A percentile compares a stretch with the other conserved stretches of the same genome.
Conservation (phyloP, 1,284 basidiomycete genomes). For the Cryptococcus sp. region DNA sequence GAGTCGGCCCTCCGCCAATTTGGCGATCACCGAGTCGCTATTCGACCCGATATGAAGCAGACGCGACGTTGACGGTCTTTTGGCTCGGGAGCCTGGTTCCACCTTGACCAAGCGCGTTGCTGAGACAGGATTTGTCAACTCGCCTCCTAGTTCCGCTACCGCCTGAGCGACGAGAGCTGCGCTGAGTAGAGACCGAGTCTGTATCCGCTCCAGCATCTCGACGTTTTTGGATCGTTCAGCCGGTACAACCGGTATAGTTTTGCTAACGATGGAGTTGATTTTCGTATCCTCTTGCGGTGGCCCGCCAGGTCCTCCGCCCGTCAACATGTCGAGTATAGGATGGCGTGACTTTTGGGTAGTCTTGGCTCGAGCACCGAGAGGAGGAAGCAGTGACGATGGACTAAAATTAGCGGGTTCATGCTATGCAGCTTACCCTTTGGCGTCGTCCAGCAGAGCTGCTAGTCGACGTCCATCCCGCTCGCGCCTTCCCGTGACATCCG, state of each 20-base stretch:
- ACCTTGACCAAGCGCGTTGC: conserved; percentile 6
- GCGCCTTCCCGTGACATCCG: conserved; percentile 23
- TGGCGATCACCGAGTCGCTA: background rate
- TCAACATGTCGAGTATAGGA: background rate
- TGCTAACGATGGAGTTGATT: conserved; percentile 25
- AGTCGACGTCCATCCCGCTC: conserved; percentile 26
- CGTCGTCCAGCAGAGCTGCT: conserved; percentile 3
- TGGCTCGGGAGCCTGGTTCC: conserved; percentile 9
- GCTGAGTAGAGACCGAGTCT: conserved; percentile 55
- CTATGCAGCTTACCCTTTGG: conserved; percentile 12
- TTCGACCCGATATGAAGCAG: background rate
- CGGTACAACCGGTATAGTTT: conserved; percentile 65
- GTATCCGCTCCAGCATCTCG: conserved; percentile 2
- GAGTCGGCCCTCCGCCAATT: background rate
- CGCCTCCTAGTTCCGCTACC: conserved; percentile 65
- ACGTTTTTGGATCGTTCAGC: conserved; percentile 50
- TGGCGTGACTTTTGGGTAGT: background rate
- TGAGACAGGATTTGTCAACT: conserved; percentile 50
- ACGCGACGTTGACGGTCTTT: conserved; percentile 12
- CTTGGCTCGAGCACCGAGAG: background rate
- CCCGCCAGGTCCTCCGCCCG: background rate
- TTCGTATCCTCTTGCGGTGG: conserved; percentile 1
- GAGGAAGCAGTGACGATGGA: conserved; percentile 1
- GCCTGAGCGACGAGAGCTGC: conserved; percentile 62
- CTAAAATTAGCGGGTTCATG: conserved; percentile 5